Evolutionary conservation across 2,329 filamentous ascomycete species (phyloP).

Genomic region (Colletotrichum echinochloae): DNA sequence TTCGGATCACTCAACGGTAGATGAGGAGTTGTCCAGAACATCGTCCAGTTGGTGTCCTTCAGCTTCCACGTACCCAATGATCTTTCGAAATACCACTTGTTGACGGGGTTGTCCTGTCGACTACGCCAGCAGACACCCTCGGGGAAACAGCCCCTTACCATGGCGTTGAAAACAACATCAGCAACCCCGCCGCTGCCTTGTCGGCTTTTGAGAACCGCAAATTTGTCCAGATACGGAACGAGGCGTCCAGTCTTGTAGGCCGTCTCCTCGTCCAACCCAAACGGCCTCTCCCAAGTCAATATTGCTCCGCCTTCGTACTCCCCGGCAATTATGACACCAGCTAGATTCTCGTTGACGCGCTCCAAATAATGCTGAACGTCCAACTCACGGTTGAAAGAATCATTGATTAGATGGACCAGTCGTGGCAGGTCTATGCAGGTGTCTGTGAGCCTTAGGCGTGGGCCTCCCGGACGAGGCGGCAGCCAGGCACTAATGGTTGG

Average conservation of each 20-base stretch:
- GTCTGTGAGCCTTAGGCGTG: constrained; percentile 79
- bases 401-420: constrained; percentile 88
- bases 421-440: constrained; percentile 84
- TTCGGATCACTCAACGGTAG: constrained; percentile 66
- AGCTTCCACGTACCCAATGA: constrained; percentile 87
- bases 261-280: constrained; percentile 66
- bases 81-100: constrained; percentile 99
- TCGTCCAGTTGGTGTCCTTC: constrained; percentile 87
- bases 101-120: constrained; percentile 91
- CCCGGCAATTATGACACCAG: constrained; percentile 93
- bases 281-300: constrained; percentile 90
- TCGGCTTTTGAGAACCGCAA: constrained; percentile 88
- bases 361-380: constrained; percentile 85
- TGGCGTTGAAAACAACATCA: constrained; percentile 95
- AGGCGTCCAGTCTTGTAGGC: constrained; percentile 69
- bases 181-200: constrained; percentile 94
- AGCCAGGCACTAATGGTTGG: constrained; percentile 75
- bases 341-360: constrained; percentile 83
- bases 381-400: constrained; percentile 89
- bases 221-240: constrained; percentile 97
- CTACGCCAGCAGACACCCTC: constrained; percentile 93
- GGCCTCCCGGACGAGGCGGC: constrained; percentile 69
- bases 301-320: constrained; percentile 97
- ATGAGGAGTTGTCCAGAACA: constrained; percentile 94
- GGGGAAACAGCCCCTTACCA: constrained; percentile 91